Conservation (phyloP, 805 yeast species). For the Schizosaccharomyces pombe region DNA sequence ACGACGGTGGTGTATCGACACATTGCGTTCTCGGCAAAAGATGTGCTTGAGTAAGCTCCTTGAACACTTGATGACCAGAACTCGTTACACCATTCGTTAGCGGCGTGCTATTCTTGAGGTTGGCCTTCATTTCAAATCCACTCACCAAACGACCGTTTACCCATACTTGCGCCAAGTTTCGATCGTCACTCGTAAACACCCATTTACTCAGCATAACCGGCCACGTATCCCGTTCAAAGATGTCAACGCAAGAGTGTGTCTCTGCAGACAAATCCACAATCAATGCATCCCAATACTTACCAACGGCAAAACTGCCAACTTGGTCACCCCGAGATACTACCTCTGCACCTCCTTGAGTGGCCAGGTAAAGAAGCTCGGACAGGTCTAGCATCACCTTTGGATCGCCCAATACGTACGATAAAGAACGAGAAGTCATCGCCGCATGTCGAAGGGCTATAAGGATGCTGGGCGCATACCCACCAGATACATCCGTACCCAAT, state of each 20-base stretch:
- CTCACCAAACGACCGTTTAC: constrained; percentile 48
- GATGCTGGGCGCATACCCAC: constrained; percentile 48
- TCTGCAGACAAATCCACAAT: constrained; percentile 35
- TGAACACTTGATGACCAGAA: too few species aligned
- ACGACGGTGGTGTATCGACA: too few species aligned
- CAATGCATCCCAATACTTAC: constrained; percentile 71
- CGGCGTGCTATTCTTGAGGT: too few species aligned
- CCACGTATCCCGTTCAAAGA: constrained; percentile 28
- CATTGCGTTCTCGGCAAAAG: too few species aligned
- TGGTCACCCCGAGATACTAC: constrained; percentile 34
- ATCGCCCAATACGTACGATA: constrained; percentile 26
- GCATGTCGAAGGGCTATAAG: constrained; percentile 48
- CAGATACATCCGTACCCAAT: constrained; percentile 60
- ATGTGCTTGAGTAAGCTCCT: too few species aligned
- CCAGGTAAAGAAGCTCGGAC: constrained; percentile 52
- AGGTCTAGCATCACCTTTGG: constrained; percentile 31
- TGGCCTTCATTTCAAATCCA: too few species aligned
- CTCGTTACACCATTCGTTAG: too few species aligned
- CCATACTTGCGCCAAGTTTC: constrained; percentile 64
- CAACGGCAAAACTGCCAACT: constrained; percentile 50
- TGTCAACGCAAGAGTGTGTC: constrained; percentile 37
- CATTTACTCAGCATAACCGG: constrained; percentile 55
- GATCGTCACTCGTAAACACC: constrained; percentile 84
- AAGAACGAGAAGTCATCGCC: constrained; percentile 39
- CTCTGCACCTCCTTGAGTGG: constrained; percentile 76